phyloP scores from a whole-genome alignment of 2,329 filamentous ascomycete species.

The Cladorrhinum sp. region DNA sequence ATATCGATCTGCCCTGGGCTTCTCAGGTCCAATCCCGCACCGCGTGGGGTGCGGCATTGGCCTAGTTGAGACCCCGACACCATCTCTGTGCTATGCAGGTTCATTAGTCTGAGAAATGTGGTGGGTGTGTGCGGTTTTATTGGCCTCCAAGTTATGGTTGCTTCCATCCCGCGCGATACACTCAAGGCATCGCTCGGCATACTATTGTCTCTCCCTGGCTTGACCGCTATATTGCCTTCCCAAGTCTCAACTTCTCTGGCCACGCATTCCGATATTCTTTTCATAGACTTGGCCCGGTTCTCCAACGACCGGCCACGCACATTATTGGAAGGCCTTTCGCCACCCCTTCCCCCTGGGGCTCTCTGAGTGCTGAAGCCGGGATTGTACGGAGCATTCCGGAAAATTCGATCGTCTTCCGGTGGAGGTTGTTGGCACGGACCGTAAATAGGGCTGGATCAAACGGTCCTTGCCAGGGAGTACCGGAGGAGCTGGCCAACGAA shows the following conservation, averaged over 20 bases:
- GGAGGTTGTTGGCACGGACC: not conserved
- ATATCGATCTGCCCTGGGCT: slow-evolving; percentile 3
- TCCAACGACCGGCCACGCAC: no score
- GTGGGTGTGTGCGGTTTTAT: not conserved
- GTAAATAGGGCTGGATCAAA: not conserved
- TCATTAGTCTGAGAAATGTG: slow-evolving; percentile 3
- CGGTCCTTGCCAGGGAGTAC: not conserved
- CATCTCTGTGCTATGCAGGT: not conserved
- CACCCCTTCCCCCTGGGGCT: not conserved
- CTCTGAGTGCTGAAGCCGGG: not conserved
- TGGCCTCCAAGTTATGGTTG: not conserved
- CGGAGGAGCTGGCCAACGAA: not conserved
- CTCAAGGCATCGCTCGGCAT: not conserved
- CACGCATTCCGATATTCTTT: not conserved
- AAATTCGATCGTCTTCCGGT: not conserved
- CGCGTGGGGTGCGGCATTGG: slow-evolving; percentile 6
- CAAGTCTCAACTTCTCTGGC: not conserved
- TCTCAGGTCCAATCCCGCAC: slow-evolving; percentile 3
- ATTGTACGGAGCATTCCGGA: slow-evolving; percentile 2
- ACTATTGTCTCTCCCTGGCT: not conserved
- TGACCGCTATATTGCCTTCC: slow-evolving; percentile 1
- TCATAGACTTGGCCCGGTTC: no score
- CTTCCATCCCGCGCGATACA: not conserved
- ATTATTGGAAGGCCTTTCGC: no score
- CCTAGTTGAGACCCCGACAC: not conserved